Percentiles rank a stretch among this genome's conserved stretches.
phyloP scores from a whole-genome alignment of 1,139 yeast species.

The Yamadazyma taylorii region DNA sequence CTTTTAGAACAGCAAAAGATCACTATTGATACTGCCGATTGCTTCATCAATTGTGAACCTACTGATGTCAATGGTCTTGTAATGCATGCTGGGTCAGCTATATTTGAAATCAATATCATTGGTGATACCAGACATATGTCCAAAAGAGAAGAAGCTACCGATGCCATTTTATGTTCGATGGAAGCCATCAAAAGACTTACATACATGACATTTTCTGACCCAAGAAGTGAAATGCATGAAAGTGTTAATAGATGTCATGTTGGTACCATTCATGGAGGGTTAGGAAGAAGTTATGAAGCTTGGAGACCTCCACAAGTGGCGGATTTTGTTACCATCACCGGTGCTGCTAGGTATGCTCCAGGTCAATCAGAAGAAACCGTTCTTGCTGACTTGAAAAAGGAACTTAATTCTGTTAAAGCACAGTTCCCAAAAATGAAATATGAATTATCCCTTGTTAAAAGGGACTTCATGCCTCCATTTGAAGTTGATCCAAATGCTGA shows the following conservation, averaged over 20 bases:
- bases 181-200: conserved; percentile 16
- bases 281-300: conserved; percentile 14
- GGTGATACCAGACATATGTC: conserved; percentile 18
- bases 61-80: conserved; percentile 15
- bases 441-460: conserved; percentile 19
- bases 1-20: conserved; percentile 14
- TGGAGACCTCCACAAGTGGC: conserved; percentile 27
- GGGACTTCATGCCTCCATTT: conserved; percentile 27
- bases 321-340: conserved; percentile 25
- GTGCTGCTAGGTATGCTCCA: conserved; percentile 27
- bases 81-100: conserved; percentile 18
- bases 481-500: conserved; percentile 22
- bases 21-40: conserved; percentile 15
- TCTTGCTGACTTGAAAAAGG: conserved; percentile 18
- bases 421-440: conserved; percentile 24
- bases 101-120: conserved; percentile 16
- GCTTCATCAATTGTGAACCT: conserved; percentile 17
- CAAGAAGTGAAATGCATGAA: conserved; percentile 11
- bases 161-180: conserved; percentile 16
- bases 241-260: conserved; percentile 16
- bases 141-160: conserved; percentile 17
- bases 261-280: conserved; percentile 16
- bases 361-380: conserved; percentile 22
- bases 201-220: conserved; percentile 16
- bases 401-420: conserved; percentile 20